phyloP scores from a whole-genome alignment of 1,284 basidiomycete species.

The Boletus sp. region DNA sequence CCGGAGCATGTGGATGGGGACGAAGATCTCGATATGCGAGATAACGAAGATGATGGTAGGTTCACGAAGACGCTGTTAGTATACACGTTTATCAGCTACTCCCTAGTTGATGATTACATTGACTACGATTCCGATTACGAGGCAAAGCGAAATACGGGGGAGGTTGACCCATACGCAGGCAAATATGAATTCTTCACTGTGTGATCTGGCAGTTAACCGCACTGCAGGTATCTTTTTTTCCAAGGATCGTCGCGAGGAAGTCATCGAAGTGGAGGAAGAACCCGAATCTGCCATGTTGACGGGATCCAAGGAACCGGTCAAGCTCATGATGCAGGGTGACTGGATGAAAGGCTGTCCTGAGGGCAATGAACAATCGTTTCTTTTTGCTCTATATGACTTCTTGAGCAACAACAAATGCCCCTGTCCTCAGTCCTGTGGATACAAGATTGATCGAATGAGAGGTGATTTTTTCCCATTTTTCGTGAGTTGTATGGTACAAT shows the following conservation, averaged over 20 bases:
- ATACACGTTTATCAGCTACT: slow-evolving; percentile 10
- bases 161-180: slow-evolving; percentile 86
- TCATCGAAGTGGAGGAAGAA: slow-evolving; percentile 82
- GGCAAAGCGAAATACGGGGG: slow-evolving; percentile 41
- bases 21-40: slow-evolving; percentile 45
- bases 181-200: slow-evolving; percentile 14
- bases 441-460: slow-evolving; percentile 56
- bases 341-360: slow-evolving; percentile 98
- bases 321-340: slow-evolving; percentile 81
- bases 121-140: slow-evolving; percentile 81
- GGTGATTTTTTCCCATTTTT: slow-evolving; percentile 79
- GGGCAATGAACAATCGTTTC: slow-evolving; percentile 83
- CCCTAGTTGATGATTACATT: slow-evolving; percentile 53
- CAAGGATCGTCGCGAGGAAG: slow-evolving; percentile 82
- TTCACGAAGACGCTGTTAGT: slow-evolving; percentile 6
- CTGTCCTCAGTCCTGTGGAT: slow-evolving; percentile 75
- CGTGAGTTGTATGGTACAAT: slow-evolving; percentile 48
- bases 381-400: slow-evolving; percentile 80
- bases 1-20: slow-evolving; percentile 47
- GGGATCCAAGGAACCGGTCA: slow-evolving; percentile 48
- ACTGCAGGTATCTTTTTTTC: slow-evolving; percentile 82
- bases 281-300: slow-evolving; percentile 54
- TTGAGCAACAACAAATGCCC: slow-evolving; percentile 60
- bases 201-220: slow-evolving; percentile 11
- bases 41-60: slow-evolving; percentile 56